These are phyloP conservation scores for Phytophthora litchii DNA, from an alignment of 352 stramenopile species.

Conservation along the genomic window DNA sequence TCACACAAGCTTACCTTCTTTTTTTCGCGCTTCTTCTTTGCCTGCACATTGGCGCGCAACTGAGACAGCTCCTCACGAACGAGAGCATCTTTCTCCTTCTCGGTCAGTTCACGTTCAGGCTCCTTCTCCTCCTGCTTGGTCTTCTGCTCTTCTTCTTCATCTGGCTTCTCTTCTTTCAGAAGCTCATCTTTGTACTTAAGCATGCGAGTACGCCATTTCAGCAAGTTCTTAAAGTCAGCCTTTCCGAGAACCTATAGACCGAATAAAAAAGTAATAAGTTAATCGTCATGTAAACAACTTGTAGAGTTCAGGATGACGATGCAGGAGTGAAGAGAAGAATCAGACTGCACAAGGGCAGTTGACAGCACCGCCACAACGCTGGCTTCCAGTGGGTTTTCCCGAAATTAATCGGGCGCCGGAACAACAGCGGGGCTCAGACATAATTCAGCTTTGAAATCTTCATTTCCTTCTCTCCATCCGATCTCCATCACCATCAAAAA, in stretches of 20 bases:
- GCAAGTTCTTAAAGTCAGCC: conserved; percentile 96
- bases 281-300: too few relatives aligned
- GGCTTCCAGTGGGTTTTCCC: conserved; percentile 91
- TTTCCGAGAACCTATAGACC: conserved; percentile 95
- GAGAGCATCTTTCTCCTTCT: conserved; percentile 82
- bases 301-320: not conserved
- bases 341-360: conserved; percentile 78
- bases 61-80: conserved; percentile 87
- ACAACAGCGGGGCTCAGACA: conserved; percentile 89
- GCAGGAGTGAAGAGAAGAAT: conserved; percentile 41
- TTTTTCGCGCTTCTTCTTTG: conserved; percentile 91
- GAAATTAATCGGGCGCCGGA: conserved; percentile 88
- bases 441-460: conserved; percentile 81
- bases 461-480: conserved; percentile 49
- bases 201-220: conserved; percentile 98
- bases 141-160: conserved; percentile 47
- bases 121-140: conserved; percentile 40
- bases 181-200: conserved; percentile 85
- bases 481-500: not conserved
- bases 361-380: conserved; percentile 70
- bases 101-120: conserved; percentile 63
- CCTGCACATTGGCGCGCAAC: conserved; percentile 69
- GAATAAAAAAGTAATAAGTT: too few relatives aligned
- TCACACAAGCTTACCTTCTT: conserved; percentile 76
- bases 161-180: conserved; percentile 58